Evolutionary conservation across 768 basidiomycete genomes (phyloP).

Genomic region (Boletus rex-veris): DNA sequence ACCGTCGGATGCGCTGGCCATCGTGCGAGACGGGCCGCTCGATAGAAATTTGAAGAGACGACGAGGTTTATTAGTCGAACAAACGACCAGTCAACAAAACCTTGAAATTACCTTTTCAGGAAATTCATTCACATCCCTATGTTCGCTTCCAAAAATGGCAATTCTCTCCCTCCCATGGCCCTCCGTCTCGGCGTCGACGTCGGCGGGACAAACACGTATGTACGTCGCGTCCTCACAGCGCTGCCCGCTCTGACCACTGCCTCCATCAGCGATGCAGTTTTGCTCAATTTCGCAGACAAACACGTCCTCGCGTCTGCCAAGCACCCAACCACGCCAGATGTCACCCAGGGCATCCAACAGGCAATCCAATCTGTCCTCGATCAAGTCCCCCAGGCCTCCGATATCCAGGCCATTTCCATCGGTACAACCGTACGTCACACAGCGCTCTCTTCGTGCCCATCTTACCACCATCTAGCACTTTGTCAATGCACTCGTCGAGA

Average conservation of each 20-base stretch:
- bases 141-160: neutral
- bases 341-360: constrained; percentile 55
- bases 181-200: constrained; percentile 34
- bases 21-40: constrained; percentile 26
- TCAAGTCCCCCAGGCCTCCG: constrained; percentile 31
- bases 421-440: constrained; percentile 52
- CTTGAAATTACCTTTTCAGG: neutral
- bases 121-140: constrained; percentile 7
- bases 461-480: constrained; percentile 37
- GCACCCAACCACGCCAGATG: constrained; percentile 51
- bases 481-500: constrained; percentile 59
- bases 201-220: constrained; percentile 32
- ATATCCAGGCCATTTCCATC: constrained; percentile 51
- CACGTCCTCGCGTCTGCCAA: constrained; percentile 38
- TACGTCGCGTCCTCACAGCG: constrained; percentile 1
- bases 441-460: too few species aligned
- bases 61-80: constrained; percentile 3
- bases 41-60: constrained; percentile 7
- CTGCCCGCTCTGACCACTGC: neutral
- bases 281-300: constrained; percentile 16
- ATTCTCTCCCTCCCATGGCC: neutral
- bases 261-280: constrained; percentile 31
- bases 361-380: constrained; percentile 47
- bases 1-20: constrained; percentile 42
- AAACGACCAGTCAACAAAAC: constrained; percentile 1